Evolutionary conservation across 2,329 filamentous ascomycete species (phyloP), one percentile per base, ranked within the genome.

Genomic region (Arachnomyces sp.): DNA sequence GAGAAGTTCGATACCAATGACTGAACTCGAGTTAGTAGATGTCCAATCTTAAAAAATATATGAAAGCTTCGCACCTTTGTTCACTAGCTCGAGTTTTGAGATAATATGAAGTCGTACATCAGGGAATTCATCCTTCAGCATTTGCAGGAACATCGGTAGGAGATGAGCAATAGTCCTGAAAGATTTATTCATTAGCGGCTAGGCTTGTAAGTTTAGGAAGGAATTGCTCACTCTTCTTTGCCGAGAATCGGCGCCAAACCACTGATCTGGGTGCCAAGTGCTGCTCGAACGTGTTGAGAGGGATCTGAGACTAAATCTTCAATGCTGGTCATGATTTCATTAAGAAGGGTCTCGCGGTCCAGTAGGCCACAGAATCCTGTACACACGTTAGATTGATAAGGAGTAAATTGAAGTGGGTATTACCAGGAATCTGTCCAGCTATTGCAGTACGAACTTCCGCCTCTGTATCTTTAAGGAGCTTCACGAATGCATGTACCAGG

Each of bases 71-170:
- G 48, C 71, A 88, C 86, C 86, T 68, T 95, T 86, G 69, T 98
- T 98, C 49, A 98, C 92, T 48, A 93, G 78, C 70, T 98, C 93
- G 40, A 98, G 80, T 69, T 98, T 98, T n/a, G 92, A 96, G 59
- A 98, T 98, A 63, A 98, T 98, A 69, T 98, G 94, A 44, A 98
- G 80, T 47, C 92, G 84, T 38, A 98, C 92, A 61, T 98, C 92
- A 15, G 92, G 92, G 65, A 95, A 96, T 60, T 98, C 92, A 57
- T 98, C 92, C 75, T 96, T 98, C 55, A 98, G 81, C 92, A 98
- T 98, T 64, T 94, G 86, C 39, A 98, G 75, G 67, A 98, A 96
- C 90, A 98, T 98, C 39, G 92, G 92, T 33, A 98, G 78, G 33
- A 98, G 80, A 62, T 98, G 92, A 53, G 92, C 84, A 52, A 95